These are phyloP conservation scores for Falciphora oryzae DNA, from an alignment of 2,329 filamentous ascomycete genomes.

Conservation along the genomic window DNA sequence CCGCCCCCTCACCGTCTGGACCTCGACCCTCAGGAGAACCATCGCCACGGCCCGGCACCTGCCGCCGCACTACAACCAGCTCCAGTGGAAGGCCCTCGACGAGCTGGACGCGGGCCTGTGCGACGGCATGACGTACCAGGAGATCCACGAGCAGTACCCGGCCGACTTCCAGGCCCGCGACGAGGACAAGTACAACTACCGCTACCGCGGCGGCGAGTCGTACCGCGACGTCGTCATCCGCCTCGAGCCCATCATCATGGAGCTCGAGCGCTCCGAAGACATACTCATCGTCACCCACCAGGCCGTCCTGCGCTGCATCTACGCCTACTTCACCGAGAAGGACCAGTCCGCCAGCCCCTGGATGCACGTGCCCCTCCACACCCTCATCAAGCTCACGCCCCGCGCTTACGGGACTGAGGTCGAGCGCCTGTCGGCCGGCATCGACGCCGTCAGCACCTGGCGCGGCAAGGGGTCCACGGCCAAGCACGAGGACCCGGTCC, in stretches of 20 bases:
- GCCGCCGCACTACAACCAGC: constrained; percentile 76
- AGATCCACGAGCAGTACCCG: constrained; percentile 86
- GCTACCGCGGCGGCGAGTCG: constrained; percentile 92
- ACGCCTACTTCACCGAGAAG: constrained; percentile 98
- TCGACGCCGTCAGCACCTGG: constrained; percentile 95
- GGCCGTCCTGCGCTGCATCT: constrained; percentile 93
- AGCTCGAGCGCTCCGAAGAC: constrained; percentile 91
- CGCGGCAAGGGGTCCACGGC: constrained; percentile 88
- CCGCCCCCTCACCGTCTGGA: constrained; percentile 57
- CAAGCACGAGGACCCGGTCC: constrained; percentile 66
- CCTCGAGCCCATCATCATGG: constrained; percentile 99
- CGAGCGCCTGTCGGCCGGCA: constrained; percentile 80
- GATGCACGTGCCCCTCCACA: constrained; percentile 98
- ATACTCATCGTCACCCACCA: constrained; percentile 98
- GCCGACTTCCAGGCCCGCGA: constrained; percentile 95
- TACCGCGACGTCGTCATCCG: constrained; percentile 96
- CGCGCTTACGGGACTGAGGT: constrained; percentile 92
- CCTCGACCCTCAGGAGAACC: constrained; percentile 66
- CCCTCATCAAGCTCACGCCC: constrained; percentile 92
- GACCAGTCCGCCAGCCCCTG: constrained; percentile 88
- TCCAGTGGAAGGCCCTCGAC: constrained; percentile 98
- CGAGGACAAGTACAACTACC: constrained; percentile 99
- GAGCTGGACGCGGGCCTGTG: constrained; percentile 96
- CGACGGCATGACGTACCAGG: constrained; percentile 91
- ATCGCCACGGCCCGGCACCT: constrained; percentile 87